Percentiles rank a stretch among this genome's conserved stretches.
These are phyloP conservation scores for Geosmithia putterillii DNA, from an alignment of 2,329 filamentous ascomycete species.

Conservation along the genomic window DNA sequence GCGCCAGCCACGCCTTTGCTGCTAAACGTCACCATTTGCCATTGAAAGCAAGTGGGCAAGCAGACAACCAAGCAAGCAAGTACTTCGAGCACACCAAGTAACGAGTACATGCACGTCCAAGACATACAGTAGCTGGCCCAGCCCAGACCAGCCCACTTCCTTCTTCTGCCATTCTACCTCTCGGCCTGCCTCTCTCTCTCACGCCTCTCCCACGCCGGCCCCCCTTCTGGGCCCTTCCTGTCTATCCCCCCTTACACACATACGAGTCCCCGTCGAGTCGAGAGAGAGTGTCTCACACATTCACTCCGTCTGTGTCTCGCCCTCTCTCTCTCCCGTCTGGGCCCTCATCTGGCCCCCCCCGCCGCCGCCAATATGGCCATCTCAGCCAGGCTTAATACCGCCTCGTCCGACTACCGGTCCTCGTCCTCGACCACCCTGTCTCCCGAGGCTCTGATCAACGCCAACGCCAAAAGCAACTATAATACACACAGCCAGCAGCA, in stretches of 20 bases:
- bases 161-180: no score
- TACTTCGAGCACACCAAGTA: no score
- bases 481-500: background rate
- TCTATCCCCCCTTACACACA: background rate
- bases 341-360: no score
- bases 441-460: background rate
- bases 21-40: no score
- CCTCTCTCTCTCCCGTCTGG: background rate
- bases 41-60: no score
- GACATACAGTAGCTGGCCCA: no score
- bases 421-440: background rate
- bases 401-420: background rate
- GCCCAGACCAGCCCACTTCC: no score
- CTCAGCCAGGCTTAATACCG: background rate
- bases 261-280: background rate
- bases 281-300: background rate
- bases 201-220: no score
- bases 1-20: no score
- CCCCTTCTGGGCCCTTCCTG: background rate
- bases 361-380: background rate
- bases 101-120: no score
- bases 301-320: background rate
- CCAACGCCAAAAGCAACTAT: background rate
- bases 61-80: no score
- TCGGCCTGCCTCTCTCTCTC: no score